phyloP scores from a whole-genome alignment of 2,329 filamentous ascomycete species.

The Blastomyces silverae region DNA sequence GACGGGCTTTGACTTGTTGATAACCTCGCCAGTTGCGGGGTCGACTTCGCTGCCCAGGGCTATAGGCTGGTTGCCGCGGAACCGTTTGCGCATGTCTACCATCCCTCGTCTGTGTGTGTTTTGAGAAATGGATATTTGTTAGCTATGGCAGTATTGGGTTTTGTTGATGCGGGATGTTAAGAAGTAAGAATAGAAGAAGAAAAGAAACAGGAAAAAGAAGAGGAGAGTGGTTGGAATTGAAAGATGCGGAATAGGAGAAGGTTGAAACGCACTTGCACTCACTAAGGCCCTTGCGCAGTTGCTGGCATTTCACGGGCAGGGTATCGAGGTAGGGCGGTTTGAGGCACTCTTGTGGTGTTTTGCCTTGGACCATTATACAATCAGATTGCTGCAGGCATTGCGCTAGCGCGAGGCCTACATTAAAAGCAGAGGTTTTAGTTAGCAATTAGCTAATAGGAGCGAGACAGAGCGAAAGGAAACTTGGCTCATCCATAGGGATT shows the following conservation, averaged over 20 bases:
- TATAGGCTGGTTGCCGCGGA: slow-evolving; percentile 87
- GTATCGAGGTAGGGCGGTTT: slow-evolving; percentile 72
- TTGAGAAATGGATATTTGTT: not conserved
- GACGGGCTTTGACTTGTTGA: slow-evolving; percentile 34
- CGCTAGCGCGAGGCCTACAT: slow-evolving; percentile 77
- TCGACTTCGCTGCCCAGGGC: slow-evolving; percentile 56
- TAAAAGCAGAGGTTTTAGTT: slow-evolving; percentile 12
- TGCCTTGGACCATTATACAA: slow-evolving; percentile 87
- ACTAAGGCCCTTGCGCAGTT: slow-evolving; percentile 85
- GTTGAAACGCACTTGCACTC: slow-evolving; percentile 64
- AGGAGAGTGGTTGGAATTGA: slow-evolving; percentile 1
- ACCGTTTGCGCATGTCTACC: slow-evolving; percentile 98
- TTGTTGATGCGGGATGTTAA: not conserved
- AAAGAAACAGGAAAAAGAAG: not conserved
- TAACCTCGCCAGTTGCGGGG: slow-evolving; percentile 34
- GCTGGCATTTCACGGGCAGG: slow-evolving; percentile 81
- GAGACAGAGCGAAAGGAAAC: not conserved
- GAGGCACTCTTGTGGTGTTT: slow-evolving; percentile 81
- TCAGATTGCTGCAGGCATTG: slow-evolving; percentile 94
- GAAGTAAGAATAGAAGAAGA: too few relatives aligned
- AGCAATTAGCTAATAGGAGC: slow-evolving; percentile 4
- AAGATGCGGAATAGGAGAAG: not conserved
- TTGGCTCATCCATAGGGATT: not conserved
- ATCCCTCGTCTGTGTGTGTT: slow-evolving; percentile 58
- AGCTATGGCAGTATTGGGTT: not conserved